Percentiles rank a stretch among this genome's conserved stretches.
Evolutionary conservation across 2,329 filamentous ascomycete genomes (phyloP).

Genomic region (Botryotinia globosa): DNA sequence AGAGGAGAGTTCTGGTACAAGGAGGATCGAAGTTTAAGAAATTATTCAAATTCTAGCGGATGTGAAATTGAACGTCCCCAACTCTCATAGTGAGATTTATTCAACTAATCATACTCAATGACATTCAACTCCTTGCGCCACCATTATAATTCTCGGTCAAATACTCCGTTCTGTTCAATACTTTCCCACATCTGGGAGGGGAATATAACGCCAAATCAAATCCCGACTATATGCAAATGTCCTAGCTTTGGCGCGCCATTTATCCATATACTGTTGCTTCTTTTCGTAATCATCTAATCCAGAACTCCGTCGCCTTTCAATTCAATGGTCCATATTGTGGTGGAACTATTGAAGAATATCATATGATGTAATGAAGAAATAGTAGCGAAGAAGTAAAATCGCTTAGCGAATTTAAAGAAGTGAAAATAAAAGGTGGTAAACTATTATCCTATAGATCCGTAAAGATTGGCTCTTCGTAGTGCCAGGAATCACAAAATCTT

Average conservation of each 20-base stretch:
- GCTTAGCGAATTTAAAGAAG: background rate
- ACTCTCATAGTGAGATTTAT: background rate
- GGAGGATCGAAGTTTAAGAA: background rate
- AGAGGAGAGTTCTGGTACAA: background rate
- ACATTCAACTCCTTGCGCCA: background rate
- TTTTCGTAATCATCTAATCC: background rate
- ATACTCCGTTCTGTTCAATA: constrained; percentile 10
- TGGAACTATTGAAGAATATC: background rate
- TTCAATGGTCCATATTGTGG: background rate
- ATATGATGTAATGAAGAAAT: constrained; percentile 9
- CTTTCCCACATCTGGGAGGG: background rate
- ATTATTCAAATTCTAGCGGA: background rate
- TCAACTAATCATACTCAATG: background rate
- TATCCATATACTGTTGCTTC: constrained; percentile 2
- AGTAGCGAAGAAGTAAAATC: background rate
- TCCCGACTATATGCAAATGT: constrained; percentile 13
- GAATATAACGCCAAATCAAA: constrained; percentile 19
- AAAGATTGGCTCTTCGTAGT: background rate
- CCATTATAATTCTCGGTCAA: background rate
- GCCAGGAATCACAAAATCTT: background rate
- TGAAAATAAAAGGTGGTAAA: background rate
- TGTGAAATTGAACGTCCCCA: background rate
- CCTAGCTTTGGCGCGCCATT: background rate
- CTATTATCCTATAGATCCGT: background rate
- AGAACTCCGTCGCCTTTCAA: background rate